Percentiles rank a stretch among this genome's conserved stretches.
phyloP scores from a whole-genome alignment of 495 filamentous ascomycete genomes.

The Neurospora terricola region DNA sequence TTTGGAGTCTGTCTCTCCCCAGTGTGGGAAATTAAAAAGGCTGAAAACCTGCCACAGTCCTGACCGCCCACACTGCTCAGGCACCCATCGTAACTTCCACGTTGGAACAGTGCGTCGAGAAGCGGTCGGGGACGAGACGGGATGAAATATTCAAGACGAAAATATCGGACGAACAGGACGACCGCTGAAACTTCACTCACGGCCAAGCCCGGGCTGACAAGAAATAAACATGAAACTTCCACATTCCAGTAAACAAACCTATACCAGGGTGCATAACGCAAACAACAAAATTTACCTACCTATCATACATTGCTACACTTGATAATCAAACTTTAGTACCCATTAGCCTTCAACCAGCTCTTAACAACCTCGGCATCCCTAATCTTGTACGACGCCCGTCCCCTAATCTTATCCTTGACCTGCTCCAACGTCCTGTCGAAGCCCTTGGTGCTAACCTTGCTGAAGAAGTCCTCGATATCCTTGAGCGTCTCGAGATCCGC shows the following conservation, averaged over 20 bases:
- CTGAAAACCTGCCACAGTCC: neutral
- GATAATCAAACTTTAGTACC: constrained; percentile 9
- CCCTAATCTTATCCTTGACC: constrained; percentile 68
- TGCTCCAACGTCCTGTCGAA: constrained; percentile 72
- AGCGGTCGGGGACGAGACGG: neutral
- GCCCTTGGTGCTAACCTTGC: constrained; percentile 65
- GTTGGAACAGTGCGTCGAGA: neutral
- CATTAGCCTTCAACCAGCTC: constrained; percentile 34
- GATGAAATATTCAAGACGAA: neutral
- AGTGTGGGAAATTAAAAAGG: neutral
- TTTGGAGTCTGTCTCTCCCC: neutral
- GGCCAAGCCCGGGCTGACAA: neutral
- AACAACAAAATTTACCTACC: neutral
- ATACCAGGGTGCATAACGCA: neutral
- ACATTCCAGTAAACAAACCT: neutral
- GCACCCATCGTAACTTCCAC: neutral
- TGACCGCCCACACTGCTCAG: neutral
- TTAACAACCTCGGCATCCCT: constrained; percentile 57
- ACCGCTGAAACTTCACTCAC: neutral
- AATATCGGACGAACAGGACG: neutral
- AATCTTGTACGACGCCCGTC: constrained; percentile 65
- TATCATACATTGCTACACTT: neutral
- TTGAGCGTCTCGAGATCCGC: constrained; percentile 53
- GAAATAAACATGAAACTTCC: neutral
- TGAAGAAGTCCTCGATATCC: constrained; percentile 79